Conservation (phyloP, 495 filamentous ascomycete genomes). For the Lasiosphaeria hispida region DNA sequence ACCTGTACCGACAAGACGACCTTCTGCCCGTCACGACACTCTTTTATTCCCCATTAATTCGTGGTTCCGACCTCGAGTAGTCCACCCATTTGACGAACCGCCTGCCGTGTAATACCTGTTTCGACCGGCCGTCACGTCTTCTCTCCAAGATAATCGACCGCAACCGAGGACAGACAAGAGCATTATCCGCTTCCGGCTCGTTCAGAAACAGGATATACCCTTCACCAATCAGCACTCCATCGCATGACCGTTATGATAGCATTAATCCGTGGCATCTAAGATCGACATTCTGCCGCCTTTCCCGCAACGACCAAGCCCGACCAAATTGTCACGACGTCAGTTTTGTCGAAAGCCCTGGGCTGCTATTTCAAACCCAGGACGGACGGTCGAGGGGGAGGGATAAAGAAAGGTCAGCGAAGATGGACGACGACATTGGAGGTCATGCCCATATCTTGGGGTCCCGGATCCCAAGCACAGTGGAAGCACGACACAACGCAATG, state of each 20-base stretch:
- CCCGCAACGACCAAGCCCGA: slow-evolving; percentile 9
- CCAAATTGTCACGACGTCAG: slow-evolving; percentile 6
- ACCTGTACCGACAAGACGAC: slow-evolving; percentile 16
- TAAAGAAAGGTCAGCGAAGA: slow-evolving; percentile 16
- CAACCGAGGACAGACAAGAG: too few relatives aligned
- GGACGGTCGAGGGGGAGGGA: slow-evolving; percentile 8
- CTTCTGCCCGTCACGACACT: slow-evolving; percentile 27
- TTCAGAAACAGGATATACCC: slow-evolving; percentile 10
- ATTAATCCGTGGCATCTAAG: slow-evolving; percentile 16
- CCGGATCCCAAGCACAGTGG: slow-evolving; percentile 21
- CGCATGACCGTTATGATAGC: slow-evolving; percentile 34
- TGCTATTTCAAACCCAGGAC: not conserved
- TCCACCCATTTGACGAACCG: slow-evolving; percentile 11
- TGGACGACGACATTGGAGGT: slow-evolving; percentile 27
- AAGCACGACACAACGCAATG: slow-evolving; percentile 5
- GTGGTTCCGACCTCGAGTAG: slow-evolving; percentile 12
- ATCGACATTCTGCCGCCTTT: slow-evolving; percentile 15
- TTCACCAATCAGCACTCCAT: slow-evolving; percentile 14
- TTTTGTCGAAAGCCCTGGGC: not conserved
- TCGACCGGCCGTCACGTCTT: slow-evolving; percentile 1
- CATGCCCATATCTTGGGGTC: slow-evolving; percentile 27
- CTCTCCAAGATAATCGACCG: not conserved
- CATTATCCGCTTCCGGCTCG: not conserved
- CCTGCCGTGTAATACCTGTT: not conserved
- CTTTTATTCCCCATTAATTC: slow-evolving; percentile 14